Evolutionary conservation across 129 eudicot genomes (phyloP), one percentile per base, ranked within the genome.

Genomic region (Helianthus tuberosus): DNA sequence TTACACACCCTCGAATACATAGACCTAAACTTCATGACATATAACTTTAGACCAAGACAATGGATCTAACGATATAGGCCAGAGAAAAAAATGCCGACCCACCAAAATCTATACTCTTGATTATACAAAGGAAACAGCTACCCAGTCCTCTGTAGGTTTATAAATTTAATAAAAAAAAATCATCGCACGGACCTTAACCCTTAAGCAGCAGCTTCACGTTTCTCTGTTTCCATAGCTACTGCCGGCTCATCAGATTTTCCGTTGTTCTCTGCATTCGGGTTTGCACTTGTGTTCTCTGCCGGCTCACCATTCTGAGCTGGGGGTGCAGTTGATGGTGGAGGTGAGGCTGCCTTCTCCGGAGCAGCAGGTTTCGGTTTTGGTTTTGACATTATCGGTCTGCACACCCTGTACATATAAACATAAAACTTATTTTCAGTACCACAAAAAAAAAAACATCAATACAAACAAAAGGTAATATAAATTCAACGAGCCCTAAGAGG

Each of bases 351-450:
- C 29, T 85, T 9, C 65, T 88, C 97, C 0, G 98, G 96, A 13
- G 93, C 60, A 4, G 92, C 80, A 44, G 96, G 88, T 80, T 43
- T 93, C 4, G 88, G 97, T 82, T 88, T 91, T 5, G 93, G 90
- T 76, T 89, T 87, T 9, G 85, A 79, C 97, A 93, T 78, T 66
- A 93, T 88, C 5, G 96, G 96, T 82, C 96, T 79, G 74, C 96
- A 93, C 39, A 85, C 62, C 91, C 98, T 93, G 87, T 65, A 68
- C 25, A 41, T 41, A 66, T 23, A 20, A n/a, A 10, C 3, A 35
- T 4, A 61, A 8, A 41, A 64, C 16, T 11, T 25, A 10, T 12
- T 13, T 38, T 48, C 23, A 35, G 20, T 29, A 10, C 46, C 10
- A 0, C 46, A 29, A 8, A 14, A 61, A 8, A 14, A 61, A 61